Evolutionary conservation across 106 monocot species (phyloP).

Genomic region (Allium fistulosum): DNA sequence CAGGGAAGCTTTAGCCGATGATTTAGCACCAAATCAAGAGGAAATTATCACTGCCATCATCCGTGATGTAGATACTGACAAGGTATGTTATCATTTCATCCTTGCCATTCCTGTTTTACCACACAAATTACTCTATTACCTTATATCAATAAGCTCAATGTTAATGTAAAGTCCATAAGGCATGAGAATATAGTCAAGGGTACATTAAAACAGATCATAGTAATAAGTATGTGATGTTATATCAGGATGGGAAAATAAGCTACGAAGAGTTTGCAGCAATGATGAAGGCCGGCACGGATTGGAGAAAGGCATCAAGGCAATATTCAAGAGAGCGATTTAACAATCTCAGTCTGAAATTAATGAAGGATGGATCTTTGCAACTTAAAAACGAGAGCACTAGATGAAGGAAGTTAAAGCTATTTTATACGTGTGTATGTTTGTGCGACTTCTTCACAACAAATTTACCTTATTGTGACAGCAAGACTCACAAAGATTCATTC

Average conservation of each 20-base stretch:
- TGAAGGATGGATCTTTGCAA: conserved; percentile 45
- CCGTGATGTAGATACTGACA: conserved; percentile 58
- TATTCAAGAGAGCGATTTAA: conserved; percentile 47
- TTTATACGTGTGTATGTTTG: too few species aligned
- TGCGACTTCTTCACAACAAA: too few species aligned
- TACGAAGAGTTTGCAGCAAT: conserved; percentile 55
- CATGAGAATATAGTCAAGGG: not conserved
- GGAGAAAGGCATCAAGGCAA: conserved; percentile 63
- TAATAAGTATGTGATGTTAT: not conserved
- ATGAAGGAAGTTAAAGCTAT: not conserved
- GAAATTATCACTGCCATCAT: conserved; percentile 59
- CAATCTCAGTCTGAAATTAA: conserved; percentile 45
- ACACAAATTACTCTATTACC: not conserved
- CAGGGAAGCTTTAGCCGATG: conserved; percentile 39
- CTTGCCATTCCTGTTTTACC: not conserved
- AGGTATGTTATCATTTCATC: conserved; percentile 21
- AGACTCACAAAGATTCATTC: too few species aligned
- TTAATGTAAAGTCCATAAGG: not conserved
- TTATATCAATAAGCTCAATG: not conserved
- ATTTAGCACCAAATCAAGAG: conserved; percentile 44
- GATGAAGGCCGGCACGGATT: conserved; percentile 71
- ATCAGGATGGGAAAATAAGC: conserved; percentile 56
- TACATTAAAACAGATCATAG: not conserved
- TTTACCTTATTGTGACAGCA: too few species aligned
- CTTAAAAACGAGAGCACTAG: conserved; percentile 12